Conservation (phyloP, 2,329 filamentous ascomycete species). For the Anthostomella pinea region DNA sequence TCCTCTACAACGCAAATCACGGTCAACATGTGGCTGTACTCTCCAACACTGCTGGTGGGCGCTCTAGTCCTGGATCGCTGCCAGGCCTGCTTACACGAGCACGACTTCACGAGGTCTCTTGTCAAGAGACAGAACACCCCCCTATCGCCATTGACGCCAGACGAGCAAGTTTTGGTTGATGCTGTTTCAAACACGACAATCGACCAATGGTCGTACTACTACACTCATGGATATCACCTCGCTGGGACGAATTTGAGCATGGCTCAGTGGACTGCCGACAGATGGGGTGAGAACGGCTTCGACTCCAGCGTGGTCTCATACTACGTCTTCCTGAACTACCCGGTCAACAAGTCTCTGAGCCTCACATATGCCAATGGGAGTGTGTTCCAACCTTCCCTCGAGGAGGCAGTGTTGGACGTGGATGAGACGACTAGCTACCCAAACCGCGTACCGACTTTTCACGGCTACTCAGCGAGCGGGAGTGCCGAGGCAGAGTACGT, state of each 20-base stretch:
- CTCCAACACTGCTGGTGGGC: constrained; percentile 4
- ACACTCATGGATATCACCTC: constrained; percentile 32
- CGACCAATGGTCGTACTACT: constrained; percentile 33
- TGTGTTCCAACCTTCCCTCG: constrained; percentile 62
- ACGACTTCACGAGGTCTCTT: constrained; percentile 9
- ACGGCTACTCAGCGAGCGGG: constrained; percentile 77
- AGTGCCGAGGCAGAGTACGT: constrained; percentile 74
- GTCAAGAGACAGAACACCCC: constrained; percentile 21
- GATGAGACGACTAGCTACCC: constrained; percentile 70
- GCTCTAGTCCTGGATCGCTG: constrained; percentile 10
- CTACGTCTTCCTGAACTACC: constrained; percentile 43
- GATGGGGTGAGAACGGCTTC: constrained; percentile 27
- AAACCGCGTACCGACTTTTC: constrained; percentile 73
- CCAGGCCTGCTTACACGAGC: constrained; percentile 22
- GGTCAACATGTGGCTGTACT: constrained; percentile 8
- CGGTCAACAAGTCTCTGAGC: constrained; percentile 51
- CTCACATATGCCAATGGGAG: constrained; percentile 40
- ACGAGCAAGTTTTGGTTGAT: constrained; percentile 27
- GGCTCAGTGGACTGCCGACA: constrained; percentile 33
- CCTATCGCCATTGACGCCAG: constrained; percentile 18
- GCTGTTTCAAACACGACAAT: constrained; percentile 28
- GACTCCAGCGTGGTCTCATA: constrained; percentile 29
- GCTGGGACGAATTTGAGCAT: constrained; percentile 29
- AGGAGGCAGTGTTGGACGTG: constrained; percentile 69
- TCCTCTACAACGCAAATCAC: too few relatives aligned